Conservation (phyloP, 2,329 filamentous ascomycete species). For the Epichloe sibirici region DNA sequence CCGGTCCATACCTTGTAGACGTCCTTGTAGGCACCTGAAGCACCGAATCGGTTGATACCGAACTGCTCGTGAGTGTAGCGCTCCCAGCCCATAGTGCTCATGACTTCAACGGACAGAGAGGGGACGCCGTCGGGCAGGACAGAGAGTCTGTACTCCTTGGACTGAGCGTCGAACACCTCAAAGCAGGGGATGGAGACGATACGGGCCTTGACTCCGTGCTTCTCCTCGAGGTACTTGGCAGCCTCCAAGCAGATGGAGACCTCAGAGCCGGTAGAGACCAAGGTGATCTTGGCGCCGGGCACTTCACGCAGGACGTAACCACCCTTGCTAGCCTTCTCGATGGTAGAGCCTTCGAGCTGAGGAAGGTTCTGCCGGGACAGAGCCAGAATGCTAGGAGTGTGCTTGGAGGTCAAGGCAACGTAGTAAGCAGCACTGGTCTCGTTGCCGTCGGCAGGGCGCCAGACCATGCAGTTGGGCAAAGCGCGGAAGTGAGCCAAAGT, state of each 20-base stretch:
- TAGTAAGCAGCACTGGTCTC: slow-evolving; percentile 98
- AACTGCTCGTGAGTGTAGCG: slow-evolving; percentile 99
- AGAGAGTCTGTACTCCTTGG: slow-evolving; percentile 88
- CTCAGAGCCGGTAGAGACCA: slow-evolving; percentile 93
- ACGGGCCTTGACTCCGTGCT: slow-evolving; percentile 76
- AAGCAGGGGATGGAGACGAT: slow-evolving; percentile 94
- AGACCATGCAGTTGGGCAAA: slow-evolving; percentile 97
- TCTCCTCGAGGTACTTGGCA: slow-evolving; percentile 79
- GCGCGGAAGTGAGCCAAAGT: slow-evolving; percentile 97
- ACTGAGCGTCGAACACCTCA: slow-evolving; percentile 89
- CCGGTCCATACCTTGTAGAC: slow-evolving; percentile 67
- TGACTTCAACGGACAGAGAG: slow-evolving; percentile 85
- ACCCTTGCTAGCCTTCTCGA: slow-evolving; percentile 86
- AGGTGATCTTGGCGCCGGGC: slow-evolving; percentile 71
- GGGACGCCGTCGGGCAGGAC: slow-evolving; percentile 92
- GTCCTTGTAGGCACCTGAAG: slow-evolving; percentile 92
- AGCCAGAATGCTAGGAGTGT: slow-evolving; percentile 85
- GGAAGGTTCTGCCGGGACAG: slow-evolving; percentile 97
- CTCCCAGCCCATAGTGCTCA: slow-evolving; percentile 97
- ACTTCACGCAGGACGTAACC: slow-evolving; percentile 84
- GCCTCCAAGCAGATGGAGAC: slow-evolving; percentile 89
- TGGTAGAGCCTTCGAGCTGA: slow-evolving; percentile 86
- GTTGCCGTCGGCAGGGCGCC: slow-evolving; percentile 96
- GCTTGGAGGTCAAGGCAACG: slow-evolving; percentile 76
- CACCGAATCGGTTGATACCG: slow-evolving; percentile 97